Percentiles rank a stretch among this genome's conserved stretches.
Evolutionary conservation across 2,329 filamentous ascomycete genomes (phyloP).

Genomic region (Neoscytalidium dimidiatum): DNA sequence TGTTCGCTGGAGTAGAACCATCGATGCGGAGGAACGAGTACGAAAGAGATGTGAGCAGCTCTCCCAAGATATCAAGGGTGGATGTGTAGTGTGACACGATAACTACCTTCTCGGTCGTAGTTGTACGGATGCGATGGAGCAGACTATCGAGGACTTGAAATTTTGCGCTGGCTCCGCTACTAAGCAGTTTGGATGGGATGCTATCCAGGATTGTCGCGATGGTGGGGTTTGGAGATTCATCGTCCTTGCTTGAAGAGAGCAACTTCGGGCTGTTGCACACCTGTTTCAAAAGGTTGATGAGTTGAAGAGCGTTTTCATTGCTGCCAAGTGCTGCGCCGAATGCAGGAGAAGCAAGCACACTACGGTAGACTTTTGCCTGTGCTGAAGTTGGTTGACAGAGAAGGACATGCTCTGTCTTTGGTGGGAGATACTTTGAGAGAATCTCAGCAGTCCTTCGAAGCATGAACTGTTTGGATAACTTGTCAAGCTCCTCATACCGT

Average conservation of each 20-base stretch:
- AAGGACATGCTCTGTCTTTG: slow-evolving; percentile 68
- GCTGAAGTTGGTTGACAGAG: slow-evolving; percentile 64
- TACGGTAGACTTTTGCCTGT: slow-evolving; percentile 63
- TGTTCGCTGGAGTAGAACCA: slow-evolving; percentile 63
- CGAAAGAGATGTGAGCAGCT: slow-evolving; percentile 60
- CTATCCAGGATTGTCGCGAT: slow-evolving; percentile 48
- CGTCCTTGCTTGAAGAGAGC: slow-evolving; percentile 49
- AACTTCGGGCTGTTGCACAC: slow-evolving; percentile 71
- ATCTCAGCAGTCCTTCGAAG: slow-evolving; percentile 67
- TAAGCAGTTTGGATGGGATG: slow-evolving; percentile 58
- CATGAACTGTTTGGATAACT: slow-evolving; percentile 65
- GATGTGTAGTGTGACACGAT: slow-evolving; percentile 77
- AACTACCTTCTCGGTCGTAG: slow-evolving; percentile 69
- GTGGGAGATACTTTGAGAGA: slow-evolving; percentile 65
- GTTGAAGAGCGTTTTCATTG: slow-evolving; percentile 63
- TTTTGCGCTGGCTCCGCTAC: slow-evolving; percentile 63
- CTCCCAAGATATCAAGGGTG: slow-evolving; percentile 67
- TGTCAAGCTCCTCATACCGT: slow-evolving; percentile 61
- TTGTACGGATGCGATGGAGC: slow-evolving; percentile 60
- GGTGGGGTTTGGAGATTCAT: slow-evolving; percentile 48
- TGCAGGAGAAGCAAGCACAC: slow-evolving; percentile 64
- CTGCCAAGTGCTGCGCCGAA: slow-evolving; percentile 65
- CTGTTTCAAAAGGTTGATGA: slow-evolving; percentile 74
- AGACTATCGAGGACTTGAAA: slow-evolving; percentile 67
- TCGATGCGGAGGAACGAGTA: slow-evolving; percentile 69